phyloP scores from a whole-genome alignment of 2,329 filamentous ascomycete species.

The Cadophora sp. region DNA sequence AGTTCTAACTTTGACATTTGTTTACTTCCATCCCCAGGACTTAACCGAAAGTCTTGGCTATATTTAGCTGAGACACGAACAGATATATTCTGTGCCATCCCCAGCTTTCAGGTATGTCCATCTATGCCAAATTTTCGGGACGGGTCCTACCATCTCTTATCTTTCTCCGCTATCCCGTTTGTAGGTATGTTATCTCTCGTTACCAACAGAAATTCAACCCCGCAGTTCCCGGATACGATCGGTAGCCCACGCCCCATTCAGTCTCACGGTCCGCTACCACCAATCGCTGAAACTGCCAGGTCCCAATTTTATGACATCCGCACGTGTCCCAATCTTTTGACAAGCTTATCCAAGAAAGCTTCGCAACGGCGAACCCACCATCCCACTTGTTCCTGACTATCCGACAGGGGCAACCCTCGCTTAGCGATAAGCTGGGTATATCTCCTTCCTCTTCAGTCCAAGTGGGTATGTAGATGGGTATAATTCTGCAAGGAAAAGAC shows the following conservation, averaged over 20 bases:
- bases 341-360: constrained; percentile 6
- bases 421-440: constrained; percentile 1
- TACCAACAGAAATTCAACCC: not conserved
- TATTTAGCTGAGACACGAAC: not conserved
- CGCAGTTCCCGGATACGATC: not conserved
- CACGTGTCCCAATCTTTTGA: not conserved
- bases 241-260: not conserved
- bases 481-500: not conserved
- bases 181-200: not conserved
- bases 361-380: not conserved
- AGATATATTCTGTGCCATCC: not conserved
- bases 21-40: not conserved
- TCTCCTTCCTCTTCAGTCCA: constrained; percentile 4
- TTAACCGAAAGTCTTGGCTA: not conserved
- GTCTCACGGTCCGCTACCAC: not conserved
- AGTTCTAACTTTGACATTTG: not conserved
- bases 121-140: not conserved
- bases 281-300: not conserved
- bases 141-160: not conserved
- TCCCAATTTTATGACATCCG: not conserved
- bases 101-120: not conserved
- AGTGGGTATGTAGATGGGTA: not conserved
- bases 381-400: not conserved
- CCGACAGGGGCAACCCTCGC: not conserved
- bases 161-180: not conserved